Base-by-base conservation (phyloP, 2,329 filamentous ascomycete genomes). In the Nannizzia gypsea region DNA sequence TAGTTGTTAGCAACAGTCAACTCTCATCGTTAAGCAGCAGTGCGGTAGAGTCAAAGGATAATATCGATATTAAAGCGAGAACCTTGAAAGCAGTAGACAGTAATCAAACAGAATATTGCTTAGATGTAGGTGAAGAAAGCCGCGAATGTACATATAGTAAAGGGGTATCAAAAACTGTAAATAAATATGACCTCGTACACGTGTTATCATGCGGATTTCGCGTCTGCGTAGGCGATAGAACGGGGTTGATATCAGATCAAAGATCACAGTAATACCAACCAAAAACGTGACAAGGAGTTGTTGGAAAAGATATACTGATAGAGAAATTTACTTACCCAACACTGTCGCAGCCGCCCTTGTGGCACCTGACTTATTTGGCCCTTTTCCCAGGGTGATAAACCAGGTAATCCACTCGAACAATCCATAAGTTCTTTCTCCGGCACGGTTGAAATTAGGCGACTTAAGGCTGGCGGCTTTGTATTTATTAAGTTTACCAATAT, bases 361-460 rank as follows among this genome's bases (percentile, higher is more conserved):
- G 52, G 70, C 68, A 34, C 72, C 74, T 6, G 70, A 67, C 59
- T 69, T 73, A 15, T 69, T 71, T 50, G 68, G 71, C 40, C 73
- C 72, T 54, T 74, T 75, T 44, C 74, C 74, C 24, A 77, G 64
- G 3, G 72, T 75, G 59, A 76, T 57, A 52, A 77, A 61, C 58
- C 65, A 74, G 36, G 71, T 69, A 58, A 76, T 50, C 72, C 73
- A 74, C 58, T 72, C 71, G 24, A 74, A 65, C 17, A 67, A 65
- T 46, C 63, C 56, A 13, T 58, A 57, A 11, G 74, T 62, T 63
- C 72, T 74, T 8, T 71, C 72, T 6, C 83, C 83, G 46, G 81
- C 71, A 26, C 83, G 78, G 69, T 85, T 82, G 67, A 86, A 86
- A 67, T 84, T 78, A 1, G 83, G 83, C 62, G 77, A 79, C 63